Evolutionary conservation across 768 basidiomycete genomes (phyloP).

Genomic region (Amanita molliuscula): DNA sequence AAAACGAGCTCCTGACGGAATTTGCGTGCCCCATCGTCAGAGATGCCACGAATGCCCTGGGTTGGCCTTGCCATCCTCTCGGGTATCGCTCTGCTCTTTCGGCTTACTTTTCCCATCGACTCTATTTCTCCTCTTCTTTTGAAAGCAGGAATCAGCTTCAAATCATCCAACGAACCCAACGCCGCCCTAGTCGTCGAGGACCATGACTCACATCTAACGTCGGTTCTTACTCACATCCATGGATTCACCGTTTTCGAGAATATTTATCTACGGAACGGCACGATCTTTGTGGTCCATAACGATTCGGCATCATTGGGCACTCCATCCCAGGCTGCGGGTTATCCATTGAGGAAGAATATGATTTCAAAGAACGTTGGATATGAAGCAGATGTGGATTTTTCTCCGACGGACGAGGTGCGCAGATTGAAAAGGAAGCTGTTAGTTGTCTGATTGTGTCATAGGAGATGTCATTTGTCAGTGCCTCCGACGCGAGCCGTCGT

Average conservation of each 20-base stretch:
- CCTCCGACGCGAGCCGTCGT: conserved; percentile 10
- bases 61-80: neutral
- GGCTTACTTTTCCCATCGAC: neutral
- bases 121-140: neutral
- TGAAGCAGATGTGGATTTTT: conserved; percentile 12
- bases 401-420: conserved; percentile 23
- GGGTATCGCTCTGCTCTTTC: neutral
- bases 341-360: conserved; percentile 37
- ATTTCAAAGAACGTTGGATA: conserved; percentile 17
- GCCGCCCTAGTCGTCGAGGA: neutral
- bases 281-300: conserved; percentile 51
- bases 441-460: neutral
- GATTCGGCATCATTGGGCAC: conserved; percentile 7
- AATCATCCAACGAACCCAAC: neutral
- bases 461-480: conserved; percentile 18
- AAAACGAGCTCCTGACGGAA: neutral
- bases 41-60: neutral
- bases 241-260: conserved; percentile 75
- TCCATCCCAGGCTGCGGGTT: conserved; percentile 12
- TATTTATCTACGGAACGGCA: conserved; percentile 66
- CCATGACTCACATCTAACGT: neutral
- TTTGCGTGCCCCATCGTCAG: neutral
- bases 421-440: neutral
- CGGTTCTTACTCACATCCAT: conserved; percentile 18
- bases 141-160: neutral